phyloP scores from a whole-genome alignment of 1,284 basidiomycete species.

The Tylopilus sp. region DNA sequence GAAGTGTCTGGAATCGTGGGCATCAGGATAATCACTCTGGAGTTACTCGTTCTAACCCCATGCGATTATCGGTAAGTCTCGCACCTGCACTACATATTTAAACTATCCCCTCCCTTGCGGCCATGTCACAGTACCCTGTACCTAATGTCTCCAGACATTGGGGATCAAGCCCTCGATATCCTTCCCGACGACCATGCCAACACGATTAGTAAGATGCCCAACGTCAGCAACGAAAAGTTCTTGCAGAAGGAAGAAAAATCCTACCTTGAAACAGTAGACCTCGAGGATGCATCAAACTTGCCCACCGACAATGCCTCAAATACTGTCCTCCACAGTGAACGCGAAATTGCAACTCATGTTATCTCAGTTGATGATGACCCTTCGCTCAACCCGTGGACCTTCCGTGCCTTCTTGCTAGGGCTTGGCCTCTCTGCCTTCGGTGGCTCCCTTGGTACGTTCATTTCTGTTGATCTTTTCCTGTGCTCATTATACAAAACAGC shows the following conservation, averaged over 20 bases:
- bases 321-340: conserved; percentile 39
- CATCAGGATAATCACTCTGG: neutral
- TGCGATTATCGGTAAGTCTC: neutral
- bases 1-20: neutral
- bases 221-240: neutral
- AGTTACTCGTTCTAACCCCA: neutral
- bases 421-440: conserved; percentile 58
- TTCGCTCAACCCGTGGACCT: conserved; percentile 51
- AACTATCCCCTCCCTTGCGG: neutral
- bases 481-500: conserved; percentile 21
- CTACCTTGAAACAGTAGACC: neutral
- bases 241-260: neutral
- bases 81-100: neutral
- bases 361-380: conserved; percentile 55
- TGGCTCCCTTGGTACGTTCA: conserved; percentile 40
- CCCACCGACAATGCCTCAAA: conserved; percentile 18
- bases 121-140: neutral
- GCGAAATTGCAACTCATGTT: conserved; percentile 49
- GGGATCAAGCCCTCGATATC: neutral
- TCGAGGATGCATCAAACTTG: conserved; percentile 30
- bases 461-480: neutral
- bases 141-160: neutral
- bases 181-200: neutral
- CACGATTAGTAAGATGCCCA: neutral
- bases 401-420: conserved; percentile 56